A percentile compares a stretch with the other conserved stretches of the same genome.
phyloP scores from a whole-genome alignment of 2,329 filamentous ascomycete genomes.

The Botrytis deweyae region DNA sequence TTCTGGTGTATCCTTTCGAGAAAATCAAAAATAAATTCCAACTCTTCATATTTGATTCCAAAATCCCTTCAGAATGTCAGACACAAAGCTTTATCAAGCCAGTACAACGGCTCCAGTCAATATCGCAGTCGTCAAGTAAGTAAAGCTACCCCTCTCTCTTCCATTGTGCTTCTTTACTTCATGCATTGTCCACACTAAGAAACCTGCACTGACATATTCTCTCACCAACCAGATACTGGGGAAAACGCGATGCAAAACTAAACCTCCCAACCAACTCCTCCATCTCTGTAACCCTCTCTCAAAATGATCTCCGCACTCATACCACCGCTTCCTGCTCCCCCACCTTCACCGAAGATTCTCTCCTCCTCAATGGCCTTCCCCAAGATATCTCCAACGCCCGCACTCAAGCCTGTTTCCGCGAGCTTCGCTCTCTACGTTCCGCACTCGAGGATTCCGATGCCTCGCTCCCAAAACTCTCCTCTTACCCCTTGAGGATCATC shows the following conservation, averaged over 20 bases:
- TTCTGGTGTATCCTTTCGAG: neutral
- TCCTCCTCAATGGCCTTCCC: constrained; percentile 78
- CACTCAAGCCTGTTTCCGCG: constrained; percentile 91
- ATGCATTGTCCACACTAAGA: constrained; percentile 5
- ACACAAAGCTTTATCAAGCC: constrained; percentile 69
- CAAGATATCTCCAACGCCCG: constrained; percentile 86
- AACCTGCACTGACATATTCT: constrained; percentile 26
- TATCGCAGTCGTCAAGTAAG: constrained; percentile 94
- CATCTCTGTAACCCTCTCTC: constrained; percentile 92
- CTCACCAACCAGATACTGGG: constrained; percentile 70
- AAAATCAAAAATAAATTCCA: neutral
- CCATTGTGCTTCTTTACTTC: constrained; percentile 20
- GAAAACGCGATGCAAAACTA: constrained; percentile 88
- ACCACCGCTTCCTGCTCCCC: constrained; percentile 91
- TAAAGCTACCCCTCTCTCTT: constrained; percentile 29
- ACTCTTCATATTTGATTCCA: neutral
- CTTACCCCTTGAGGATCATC: constrained; percentile 77
- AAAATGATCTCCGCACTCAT: constrained; percentile 89
- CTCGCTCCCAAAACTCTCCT: constrained; percentile 77
- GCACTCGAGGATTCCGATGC: constrained; percentile 70
- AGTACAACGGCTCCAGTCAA: constrained; percentile 97
- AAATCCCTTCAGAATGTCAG: constrained; percentile 36
- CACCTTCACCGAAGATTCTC: constrained; percentile 64
- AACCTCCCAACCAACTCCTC: constrained; percentile 99
- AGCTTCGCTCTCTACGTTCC: constrained; percentile 74